Conservation (phyloP, 1,284 basidiomycete genomes). For the Sphaerobolus stellatus region DNA sequence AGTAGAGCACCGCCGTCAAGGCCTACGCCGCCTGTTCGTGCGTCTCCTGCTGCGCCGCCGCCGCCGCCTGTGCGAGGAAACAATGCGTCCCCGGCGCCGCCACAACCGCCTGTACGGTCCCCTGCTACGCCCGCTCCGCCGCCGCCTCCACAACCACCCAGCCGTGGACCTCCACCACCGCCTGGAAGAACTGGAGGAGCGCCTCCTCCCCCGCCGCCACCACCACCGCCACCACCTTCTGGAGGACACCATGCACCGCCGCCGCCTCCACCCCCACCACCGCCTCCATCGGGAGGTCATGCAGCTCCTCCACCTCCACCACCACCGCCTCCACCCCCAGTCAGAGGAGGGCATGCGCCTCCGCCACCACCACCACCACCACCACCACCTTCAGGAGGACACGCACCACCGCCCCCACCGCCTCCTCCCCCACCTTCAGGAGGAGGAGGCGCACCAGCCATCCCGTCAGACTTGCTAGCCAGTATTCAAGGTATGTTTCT, state of each 20-base stretch:
- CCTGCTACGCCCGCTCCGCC: slow-evolving; percentile 28
- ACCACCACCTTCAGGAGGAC: slow-evolving; percentile 22
- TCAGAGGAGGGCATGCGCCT: no score
- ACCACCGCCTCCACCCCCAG: slow-evolving; percentile 34
- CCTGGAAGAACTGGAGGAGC: slow-evolving; percentile 31
- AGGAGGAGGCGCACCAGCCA: slow-evolving; percentile 16
- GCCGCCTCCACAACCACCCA: slow-evolving; percentile 16
- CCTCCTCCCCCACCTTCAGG: slow-evolving; percentile 26
- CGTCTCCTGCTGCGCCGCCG: slow-evolving; percentile 24
- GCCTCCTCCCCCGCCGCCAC: slow-evolving; percentile 35
- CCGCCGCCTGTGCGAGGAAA: slow-evolving; percentile 19
- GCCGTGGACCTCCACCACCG: slow-evolving; percentile 35
- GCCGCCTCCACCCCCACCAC: slow-evolving; percentile 22
- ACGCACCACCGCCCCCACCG: slow-evolving; percentile 33
- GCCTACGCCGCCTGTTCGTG: slow-evolving; percentile 19
- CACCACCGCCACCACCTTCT: slow-evolving; percentile 27
- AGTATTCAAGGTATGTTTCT: slow-evolving; percentile 49
- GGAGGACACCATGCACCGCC: slow-evolving; percentile 34
- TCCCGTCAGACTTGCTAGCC: slow-evolving; percentile 55
- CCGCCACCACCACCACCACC: slow-evolving; percentile 26
- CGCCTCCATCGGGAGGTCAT: slow-evolving; percentile 17
- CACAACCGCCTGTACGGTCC: slow-evolving; percentile 21
- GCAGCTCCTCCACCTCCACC: slow-evolving; percentile 26
- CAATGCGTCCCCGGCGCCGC: slow-evolving; percentile 10
- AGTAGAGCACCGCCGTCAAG: slow-evolving; percentile 26